Conservation (phyloP, 352 stramenopile species). For the Lagenidium giganteum region DNA sequence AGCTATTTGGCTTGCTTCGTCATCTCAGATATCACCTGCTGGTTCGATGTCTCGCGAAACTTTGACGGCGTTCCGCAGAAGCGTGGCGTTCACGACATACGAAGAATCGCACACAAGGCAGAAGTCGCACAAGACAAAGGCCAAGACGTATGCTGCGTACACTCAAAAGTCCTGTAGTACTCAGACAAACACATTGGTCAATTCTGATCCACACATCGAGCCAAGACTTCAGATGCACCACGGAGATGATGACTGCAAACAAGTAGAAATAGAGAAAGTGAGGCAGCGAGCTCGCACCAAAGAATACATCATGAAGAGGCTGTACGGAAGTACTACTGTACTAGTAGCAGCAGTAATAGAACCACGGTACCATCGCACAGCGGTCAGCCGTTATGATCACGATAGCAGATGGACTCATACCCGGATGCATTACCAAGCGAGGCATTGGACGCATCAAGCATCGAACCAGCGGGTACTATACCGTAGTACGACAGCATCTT, state of each 20-base stretch:
- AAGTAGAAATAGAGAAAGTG: slow-evolving; percentile 47
- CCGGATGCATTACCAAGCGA: slow-evolving; percentile 44
- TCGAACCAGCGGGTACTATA: slow-evolving; percentile 29
- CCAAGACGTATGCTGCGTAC: slow-evolving; percentile 54
- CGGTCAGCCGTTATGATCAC: no score
- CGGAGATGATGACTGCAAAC: slow-evolving; percentile 21
- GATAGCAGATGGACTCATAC: no score
- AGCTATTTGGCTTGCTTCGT: no score
- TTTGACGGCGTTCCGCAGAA: slow-evolving; percentile 40
- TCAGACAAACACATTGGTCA: neutral
- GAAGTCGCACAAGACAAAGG: slow-evolving; percentile 46
- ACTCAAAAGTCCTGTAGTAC: slow-evolving; percentile 29
- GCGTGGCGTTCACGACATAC: slow-evolving; percentile 37
- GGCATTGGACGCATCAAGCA: slow-evolving; percentile 43
- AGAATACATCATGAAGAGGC: slow-evolving; percentile 43
- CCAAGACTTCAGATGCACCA: slow-evolving; percentile 15
- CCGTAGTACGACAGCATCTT: slow-evolving; percentile 35
- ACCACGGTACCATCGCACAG: neutral
- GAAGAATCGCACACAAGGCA: slow-evolving; percentile 49
- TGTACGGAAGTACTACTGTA: slow-evolving; percentile 29
- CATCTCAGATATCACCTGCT: no score
- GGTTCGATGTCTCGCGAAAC: slow-evolving; percentile 28
- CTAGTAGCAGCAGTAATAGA: neutral
- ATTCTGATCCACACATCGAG: neutral
- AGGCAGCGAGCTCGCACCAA: slow-evolving; percentile 23